Percentiles rank a stretch among this genome's conserved stretches.
Conservation (phyloP, 1,284 basidiomycete genomes). For the Crucibulum parvulum region DNA sequence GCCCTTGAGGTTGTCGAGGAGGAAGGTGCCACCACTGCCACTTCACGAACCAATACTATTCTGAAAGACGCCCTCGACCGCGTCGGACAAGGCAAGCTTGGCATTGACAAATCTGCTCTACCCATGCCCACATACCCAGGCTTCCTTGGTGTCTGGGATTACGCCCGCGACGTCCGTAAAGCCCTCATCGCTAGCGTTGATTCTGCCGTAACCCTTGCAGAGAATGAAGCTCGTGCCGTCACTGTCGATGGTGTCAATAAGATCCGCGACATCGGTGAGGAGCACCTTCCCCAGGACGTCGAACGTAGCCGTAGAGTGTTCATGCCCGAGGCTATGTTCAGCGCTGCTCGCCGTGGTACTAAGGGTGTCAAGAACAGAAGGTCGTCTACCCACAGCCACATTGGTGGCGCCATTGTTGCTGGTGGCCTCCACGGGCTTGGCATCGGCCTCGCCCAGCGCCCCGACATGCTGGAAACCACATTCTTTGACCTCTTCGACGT, state of each 20-base stretch:
- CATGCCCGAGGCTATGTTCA: conserved; percentile 97
- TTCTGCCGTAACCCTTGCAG: conserved; percentile 80
- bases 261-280: conserved; percentile 78
- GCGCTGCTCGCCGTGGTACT: conserved; percentile 54
- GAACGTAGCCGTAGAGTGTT: conserved; percentile 86
- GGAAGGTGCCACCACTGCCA: conserved; percentile 63
- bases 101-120: conserved; percentile 53
- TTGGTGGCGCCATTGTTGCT: conserved; percentile 65
- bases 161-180: conserved; percentile 84
- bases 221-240: conserved; percentile 82
- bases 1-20: conserved; percentile 87
- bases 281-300: conserved; percentile 84
- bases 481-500: conserved; percentile 91
- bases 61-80: conserved; percentile 80
- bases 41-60: conserved; percentile 61
- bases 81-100: conserved; percentile 80
- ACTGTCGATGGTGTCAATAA: conserved; percentile 77
- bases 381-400: conserved; percentile 40
- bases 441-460: conserved; percentile 73
- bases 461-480: conserved; percentile 76
- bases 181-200: conserved; percentile 87
- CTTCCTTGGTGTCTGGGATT: conserved; percentile 87
- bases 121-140: conserved; percentile 89
- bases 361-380: conserved; percentile 55
- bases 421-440: conserved; percentile 79